Conservation (phyloP, 495 filamentous ascomycete genomes). For the Friedmanniomyces simplex region DNA sequence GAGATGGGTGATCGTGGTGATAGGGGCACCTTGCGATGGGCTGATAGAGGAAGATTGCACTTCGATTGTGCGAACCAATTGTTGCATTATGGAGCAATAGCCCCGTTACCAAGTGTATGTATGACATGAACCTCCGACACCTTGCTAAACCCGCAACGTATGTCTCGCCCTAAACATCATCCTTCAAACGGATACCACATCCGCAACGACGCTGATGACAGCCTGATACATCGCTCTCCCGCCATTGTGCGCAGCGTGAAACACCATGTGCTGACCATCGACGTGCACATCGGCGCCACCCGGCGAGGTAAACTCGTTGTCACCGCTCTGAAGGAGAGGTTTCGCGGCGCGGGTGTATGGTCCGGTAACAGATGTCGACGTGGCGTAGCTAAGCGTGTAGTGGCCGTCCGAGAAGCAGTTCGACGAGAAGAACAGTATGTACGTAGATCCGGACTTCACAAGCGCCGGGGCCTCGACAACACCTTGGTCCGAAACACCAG, state of each 20-base stretch:
- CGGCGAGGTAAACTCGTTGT: conserved; percentile 8
- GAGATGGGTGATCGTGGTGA: too few species aligned
- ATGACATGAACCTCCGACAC: too few species aligned
- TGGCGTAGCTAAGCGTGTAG: conserved; percentile 22
- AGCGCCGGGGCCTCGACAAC: conserved; percentile 19
- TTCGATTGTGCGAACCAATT: too few species aligned
- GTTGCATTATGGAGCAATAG: too few species aligned
- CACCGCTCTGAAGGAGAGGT: conserved; percentile 19
- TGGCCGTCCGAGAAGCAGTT: conserved; percentile 11
- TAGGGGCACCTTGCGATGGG: too few species aligned
- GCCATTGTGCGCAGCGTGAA: conserved; percentile 11
- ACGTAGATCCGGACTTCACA: conserved; percentile 4
- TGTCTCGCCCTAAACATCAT: background rate
- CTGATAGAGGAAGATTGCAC: too few species aligned
- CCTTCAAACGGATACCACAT: background rate
- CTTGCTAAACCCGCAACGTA: background rate
- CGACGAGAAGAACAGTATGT: conserved; percentile 16
- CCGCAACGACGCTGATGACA: conserved; percentile 2
- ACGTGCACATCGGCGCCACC: conserved; percentile 17
- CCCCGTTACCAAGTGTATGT: too few species aligned
- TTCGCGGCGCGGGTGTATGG: conserved; percentile 9
- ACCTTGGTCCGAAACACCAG: conserved; percentile 11
- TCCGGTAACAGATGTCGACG: conserved; percentile 8
- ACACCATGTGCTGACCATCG: conserved; percentile 22
- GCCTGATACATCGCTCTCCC: conserved; percentile 16